phyloP scores from a whole-genome alignment of 2,329 filamentous ascomycete species.

The Penicillium corylophilum region DNA sequence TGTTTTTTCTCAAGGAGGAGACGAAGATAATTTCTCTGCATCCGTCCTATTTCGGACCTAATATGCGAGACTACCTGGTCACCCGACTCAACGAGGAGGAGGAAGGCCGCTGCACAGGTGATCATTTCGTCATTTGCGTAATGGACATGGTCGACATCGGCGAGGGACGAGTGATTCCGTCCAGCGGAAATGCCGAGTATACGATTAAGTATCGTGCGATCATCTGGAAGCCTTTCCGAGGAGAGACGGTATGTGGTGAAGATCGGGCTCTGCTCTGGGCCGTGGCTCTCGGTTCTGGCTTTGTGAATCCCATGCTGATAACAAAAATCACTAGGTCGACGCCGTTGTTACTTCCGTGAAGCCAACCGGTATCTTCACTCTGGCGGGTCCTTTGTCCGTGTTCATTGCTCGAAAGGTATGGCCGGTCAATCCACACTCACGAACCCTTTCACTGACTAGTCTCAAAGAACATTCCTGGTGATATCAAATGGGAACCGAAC shows the following conservation, averaged over 20 bases:
- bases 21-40: constrained; percentile 93
- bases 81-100: constrained; percentile 88
- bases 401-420: constrained; percentile 68
- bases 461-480: constrained; percentile 66
- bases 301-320: constrained; percentile 26
- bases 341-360: constrained; percentile 91
- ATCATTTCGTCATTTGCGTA: constrained; percentile 97
- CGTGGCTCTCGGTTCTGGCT: constrained; percentile 1
- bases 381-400: constrained; percentile 49
- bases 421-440: neutral
- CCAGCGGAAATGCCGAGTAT: constrained; percentile 89
- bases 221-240: constrained; percentile 96
- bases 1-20: constrained; percentile 99
- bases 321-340: constrained; percentile 67
- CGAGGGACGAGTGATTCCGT: constrained; percentile 86
- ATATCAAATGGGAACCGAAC: constrained; percentile 92
- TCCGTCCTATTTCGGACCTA: constrained; percentile 92
- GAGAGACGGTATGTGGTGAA: constrained; percentile 77
- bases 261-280: constrained; percentile 8
- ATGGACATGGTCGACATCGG: constrained; percentile 96
- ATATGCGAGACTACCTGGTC: constrained; percentile 88
- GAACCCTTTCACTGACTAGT: constrained; percentile 12
- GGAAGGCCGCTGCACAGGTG: constrained; percentile 91
- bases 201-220: constrained; percentile 93
- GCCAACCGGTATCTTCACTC: constrained; percentile 74